Percentiles rank a stretch among this genome's conserved stretches.
These are phyloP conservation scores for Isoetes engelmannii DNA, from an alignment of 83 land plant species.

Conservation along the genomic window DNA sequence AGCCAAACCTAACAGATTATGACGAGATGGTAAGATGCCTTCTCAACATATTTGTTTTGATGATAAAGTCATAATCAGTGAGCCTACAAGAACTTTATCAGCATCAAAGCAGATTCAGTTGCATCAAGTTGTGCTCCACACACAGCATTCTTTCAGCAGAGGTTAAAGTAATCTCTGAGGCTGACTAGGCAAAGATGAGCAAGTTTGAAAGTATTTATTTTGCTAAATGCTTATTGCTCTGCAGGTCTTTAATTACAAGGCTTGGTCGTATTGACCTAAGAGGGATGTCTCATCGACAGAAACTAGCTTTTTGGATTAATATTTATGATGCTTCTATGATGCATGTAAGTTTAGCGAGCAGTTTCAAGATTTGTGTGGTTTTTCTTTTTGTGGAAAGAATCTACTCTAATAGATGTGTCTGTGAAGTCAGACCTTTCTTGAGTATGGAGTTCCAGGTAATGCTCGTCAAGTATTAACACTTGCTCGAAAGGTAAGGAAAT, in stretches of 20 bases:
- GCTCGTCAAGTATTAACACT: not conserved
- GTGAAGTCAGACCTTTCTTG: not conserved
- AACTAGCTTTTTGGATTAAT: too few relatives aligned
- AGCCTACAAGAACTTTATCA: not conserved
- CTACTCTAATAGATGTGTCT: not conserved
- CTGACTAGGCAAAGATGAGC: not conserved
- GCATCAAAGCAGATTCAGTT: not conserved
- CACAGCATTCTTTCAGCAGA: not conserved
- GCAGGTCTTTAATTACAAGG: not conserved
- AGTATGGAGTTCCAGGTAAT: conserved; percentile 1
- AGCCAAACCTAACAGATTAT: too few relatives aligned
- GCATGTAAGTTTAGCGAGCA: not conserved
- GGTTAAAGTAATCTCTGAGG: not conserved
- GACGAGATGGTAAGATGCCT: too few relatives aligned
- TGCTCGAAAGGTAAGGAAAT: too few relatives aligned
- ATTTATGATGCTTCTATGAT: not conserved
- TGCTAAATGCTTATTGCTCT: not conserved
- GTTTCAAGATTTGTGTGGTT: not conserved
- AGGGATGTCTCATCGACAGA: not conserved
- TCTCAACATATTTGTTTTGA: not conserved
- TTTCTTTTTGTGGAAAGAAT: not conserved
- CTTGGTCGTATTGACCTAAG: not conserved
- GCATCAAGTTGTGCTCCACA: not conserved
- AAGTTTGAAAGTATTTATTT: not conserved
- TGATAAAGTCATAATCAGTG: not conserved